These are phyloP conservation scores for Aspergillus cristatus DNA, from an alignment of 495 filamentous ascomycete genomes.

Conservation along the genomic window DNA sequence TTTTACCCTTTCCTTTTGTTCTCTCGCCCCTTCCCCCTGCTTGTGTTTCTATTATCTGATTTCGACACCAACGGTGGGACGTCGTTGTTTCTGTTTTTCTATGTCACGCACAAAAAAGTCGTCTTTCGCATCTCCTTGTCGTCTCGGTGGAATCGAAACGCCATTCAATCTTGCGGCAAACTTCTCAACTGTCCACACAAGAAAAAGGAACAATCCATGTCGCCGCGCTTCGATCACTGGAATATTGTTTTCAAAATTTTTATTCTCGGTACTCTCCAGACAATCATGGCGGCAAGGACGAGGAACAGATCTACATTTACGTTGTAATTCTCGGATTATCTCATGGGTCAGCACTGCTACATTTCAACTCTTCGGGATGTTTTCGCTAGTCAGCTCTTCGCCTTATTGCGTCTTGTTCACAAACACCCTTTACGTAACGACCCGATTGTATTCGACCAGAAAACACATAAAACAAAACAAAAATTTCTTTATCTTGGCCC, in stretches of 20 bases:
- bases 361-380: slow-evolving; percentile 27
- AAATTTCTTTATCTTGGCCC: too few species aligned
- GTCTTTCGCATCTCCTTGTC: slow-evolving; percentile 24
- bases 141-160: slow-evolving; percentile 26
- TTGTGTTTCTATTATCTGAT: slow-evolving; percentile 4
- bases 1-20: slow-evolving; percentile 7
- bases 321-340: slow-evolving; percentile 44
- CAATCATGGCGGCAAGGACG: slow-evolving; percentile 34
- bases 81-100: slow-evolving; percentile 25
- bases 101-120: slow-evolving; percentile 3
- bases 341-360: slow-evolving; percentile 40
- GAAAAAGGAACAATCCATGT: too few species aligned
- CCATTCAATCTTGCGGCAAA: slow-evolving; percentile 25
- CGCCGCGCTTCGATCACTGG: slow-evolving; percentile 31
- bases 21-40: slow-evolving; percentile 6
- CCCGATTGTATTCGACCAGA: slow-evolving; percentile 37
- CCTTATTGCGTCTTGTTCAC: slow-evolving; percentile 26
- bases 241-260: slow-evolving; percentile 35
- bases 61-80: slow-evolving; percentile 26
- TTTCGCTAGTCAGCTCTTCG: slow-evolving; percentile 33
- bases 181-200: slow-evolving; percentile 22
- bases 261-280: slow-evolving; percentile 35
- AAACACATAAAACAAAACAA: slow-evolving; percentile 13
- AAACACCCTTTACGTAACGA: slow-evolving; percentile 34
- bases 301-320: slow-evolving; percentile 33